phyloP scores from a whole-genome alignment of 441 rosid genomes.

The Pelargonium fulgidum region DNA sequence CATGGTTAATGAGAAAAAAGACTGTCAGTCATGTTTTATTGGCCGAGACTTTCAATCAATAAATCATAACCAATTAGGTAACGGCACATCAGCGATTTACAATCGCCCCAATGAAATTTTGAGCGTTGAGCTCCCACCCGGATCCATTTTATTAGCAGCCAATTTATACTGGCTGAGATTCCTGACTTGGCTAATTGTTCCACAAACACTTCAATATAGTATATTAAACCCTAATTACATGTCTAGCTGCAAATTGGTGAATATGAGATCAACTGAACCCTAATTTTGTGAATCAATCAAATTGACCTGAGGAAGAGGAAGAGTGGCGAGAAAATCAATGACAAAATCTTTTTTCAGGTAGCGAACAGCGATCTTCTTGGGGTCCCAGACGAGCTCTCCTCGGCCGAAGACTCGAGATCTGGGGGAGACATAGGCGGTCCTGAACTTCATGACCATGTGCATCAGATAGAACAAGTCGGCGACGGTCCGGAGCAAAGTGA shows the following conservation, averaged over 20 bases:
- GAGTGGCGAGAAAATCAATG: conserved; percentile 66
- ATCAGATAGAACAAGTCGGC: conserved; percentile 59
- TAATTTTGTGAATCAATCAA: not conserved
- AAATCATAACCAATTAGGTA: no score
- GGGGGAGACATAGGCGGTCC: conserved; percentile 74
- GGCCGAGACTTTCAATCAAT: no score
- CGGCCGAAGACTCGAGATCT: conserved; percentile 71
- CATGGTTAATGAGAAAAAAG: no score
- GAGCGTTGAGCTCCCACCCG: no score
- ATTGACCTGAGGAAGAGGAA: conserved; percentile 85
- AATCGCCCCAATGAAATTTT: no score
- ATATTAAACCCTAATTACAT: not conserved
- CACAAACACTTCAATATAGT: not conserved
- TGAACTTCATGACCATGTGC: conserved; percentile 64
- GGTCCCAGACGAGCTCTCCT: conserved; percentile 83
- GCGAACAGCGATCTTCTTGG: conserved; percentile 52
- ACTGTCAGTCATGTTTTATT: no score
- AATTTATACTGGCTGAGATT: no score
- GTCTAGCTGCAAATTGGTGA: no score
- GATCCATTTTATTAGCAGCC: no score
- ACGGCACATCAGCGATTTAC: no score
- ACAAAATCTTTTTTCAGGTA: conserved; percentile 58
- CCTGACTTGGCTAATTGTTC: not conserved
- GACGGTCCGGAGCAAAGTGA: conserved; percentile 62
- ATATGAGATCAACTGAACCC: not conserved